Base-by-base conservation (phyloP, 768 basidiomycete species). In the Mycena vulgaris region DNA sequence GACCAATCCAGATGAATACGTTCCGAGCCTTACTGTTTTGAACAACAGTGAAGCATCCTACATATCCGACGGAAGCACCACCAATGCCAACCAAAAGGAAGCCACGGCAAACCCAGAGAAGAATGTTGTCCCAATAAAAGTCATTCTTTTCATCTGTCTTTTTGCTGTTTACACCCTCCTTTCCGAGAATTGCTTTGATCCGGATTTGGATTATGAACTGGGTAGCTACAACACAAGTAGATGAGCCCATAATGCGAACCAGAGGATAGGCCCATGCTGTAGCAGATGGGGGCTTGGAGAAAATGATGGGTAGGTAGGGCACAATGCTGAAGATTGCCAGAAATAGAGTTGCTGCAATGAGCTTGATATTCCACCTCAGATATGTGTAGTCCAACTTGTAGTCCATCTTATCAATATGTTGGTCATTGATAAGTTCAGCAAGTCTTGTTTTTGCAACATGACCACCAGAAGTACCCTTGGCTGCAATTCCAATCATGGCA, bases 31-130 rank as follows among this genome's bases (percentile, higher is more conserved):
- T 25, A 2, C 55, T 37, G 35, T n/a, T 5, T 28, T 69, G 68
- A 1, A 69, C 68, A 3, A 63, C 35, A 3, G 53, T 69, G 61
- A 69, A 69, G 31, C 68, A 69, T 1, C 68, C 68, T 6, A 69
- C 17, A 40, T 69, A 69, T 30, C 37, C 68, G 21, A 57, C 61
- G 0, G 21, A 53, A 5, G 68, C 49, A 23, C 53, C 27, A 0
- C 2, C 53, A 49, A 33, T 35, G 19, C 40, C 62, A n/a, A 63
- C 3, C 2, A 56, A 28, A 6, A 69, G 55, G 17, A 56, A 14
- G 16, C 21, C 25, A 25, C 45, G 59, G 37, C 48, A 51, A 4
- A 27, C 25, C 7, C 7, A 8, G 47, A 9, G 47, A 17, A 48
- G n/a, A n/a, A n/a, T n/a, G n/a, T n/a, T n/a, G n/a, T n/a, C n/a